Conservation (phyloP, 1,284 basidiomycete genomes). For the Ustilago crameri region DNA sequence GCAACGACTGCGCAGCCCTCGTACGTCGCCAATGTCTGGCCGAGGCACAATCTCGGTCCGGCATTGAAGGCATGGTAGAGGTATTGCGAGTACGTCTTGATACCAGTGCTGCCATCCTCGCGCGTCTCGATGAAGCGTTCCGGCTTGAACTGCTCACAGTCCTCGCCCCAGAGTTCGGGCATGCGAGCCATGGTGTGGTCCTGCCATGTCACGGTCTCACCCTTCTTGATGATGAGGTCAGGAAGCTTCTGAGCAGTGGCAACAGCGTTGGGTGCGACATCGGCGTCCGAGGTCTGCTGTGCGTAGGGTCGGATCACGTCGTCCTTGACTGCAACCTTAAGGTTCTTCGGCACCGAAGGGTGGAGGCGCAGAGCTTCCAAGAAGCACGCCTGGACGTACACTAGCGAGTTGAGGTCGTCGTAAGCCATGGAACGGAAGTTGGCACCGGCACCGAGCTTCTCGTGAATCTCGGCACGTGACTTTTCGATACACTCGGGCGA, state of each 20-base stretch:
- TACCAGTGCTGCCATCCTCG: slow-evolving; percentile 64
- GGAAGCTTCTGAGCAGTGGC: slow-evolving; percentile 36
- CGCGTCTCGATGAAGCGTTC: slow-evolving; percentile 62
- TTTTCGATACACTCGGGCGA: slow-evolving; percentile 35
- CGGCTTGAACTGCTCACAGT: slow-evolving; percentile 65
- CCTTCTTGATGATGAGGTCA: slow-evolving; percentile 48
- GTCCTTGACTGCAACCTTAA: slow-evolving; percentile 50
- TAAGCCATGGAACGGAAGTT: slow-evolving; percentile 42
- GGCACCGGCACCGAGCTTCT: slow-evolving; percentile 37
- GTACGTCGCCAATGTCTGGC: slow-evolving; percentile 64
- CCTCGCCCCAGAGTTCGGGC: slow-evolving; percentile 60
- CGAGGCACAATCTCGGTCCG: slow-evolving; percentile 64
- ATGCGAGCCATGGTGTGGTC: slow-evolving; percentile 59
- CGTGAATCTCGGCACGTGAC: slow-evolving; percentile 48
- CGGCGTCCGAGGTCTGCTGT: slow-evolving; percentile 26
- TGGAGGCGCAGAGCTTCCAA: slow-evolving; percentile 58
- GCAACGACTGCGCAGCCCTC: slow-evolving; percentile 49
- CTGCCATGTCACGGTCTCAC: slow-evolving; percentile 48
- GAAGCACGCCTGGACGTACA: slow-evolving; percentile 56
- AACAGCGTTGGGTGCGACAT: slow-evolving; percentile 39
- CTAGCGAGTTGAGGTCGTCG: slow-evolving; percentile 47
- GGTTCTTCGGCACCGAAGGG: slow-evolving; percentile 61
- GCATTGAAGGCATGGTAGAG: slow-evolving; percentile 67
- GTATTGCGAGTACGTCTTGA: slow-evolving; percentile 70
- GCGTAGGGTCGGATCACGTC: slow-evolving; percentile 55